These are phyloP conservation scores for Mycena vulgaris DNA, from an alignment of 768 basidiomycete genomes.

Conservation along the genomic window DNA sequence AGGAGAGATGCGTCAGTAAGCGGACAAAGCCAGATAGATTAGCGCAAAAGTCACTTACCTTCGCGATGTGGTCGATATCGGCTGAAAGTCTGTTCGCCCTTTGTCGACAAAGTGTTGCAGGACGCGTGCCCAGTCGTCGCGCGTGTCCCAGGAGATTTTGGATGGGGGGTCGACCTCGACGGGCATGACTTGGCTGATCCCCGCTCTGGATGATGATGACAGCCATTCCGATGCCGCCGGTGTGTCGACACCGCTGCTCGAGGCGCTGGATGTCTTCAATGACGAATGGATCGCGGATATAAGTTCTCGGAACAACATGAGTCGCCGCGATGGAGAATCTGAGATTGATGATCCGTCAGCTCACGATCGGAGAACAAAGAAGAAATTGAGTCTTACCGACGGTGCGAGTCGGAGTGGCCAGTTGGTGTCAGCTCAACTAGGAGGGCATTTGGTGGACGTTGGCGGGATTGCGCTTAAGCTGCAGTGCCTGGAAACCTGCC, in stretches of 20 bases:
- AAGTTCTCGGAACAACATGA: constrained; percentile 79
- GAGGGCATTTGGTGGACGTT: constrained; percentile 84
- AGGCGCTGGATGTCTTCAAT: constrained; percentile 83
- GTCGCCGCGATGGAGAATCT: constrained; percentile 81
- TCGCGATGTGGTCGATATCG: constrained; percentile 83
- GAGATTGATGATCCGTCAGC: constrained; percentile 27
- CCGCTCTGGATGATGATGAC: constrained; percentile 86
- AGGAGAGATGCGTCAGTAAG: constrained; percentile 24
- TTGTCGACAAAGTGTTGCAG: constrained; percentile 80
- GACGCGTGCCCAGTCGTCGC: constrained; percentile 81
- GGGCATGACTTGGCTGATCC: constrained; percentile 87
- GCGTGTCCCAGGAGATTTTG: constrained; percentile 82
- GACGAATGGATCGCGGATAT: constrained; percentile 83
- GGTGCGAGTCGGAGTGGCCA: constrained; percentile 70
- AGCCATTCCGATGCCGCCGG: constrained; percentile 84
- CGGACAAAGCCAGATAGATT: too few species aligned
- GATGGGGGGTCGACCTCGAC: constrained; percentile 87
- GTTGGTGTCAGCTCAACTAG: constrained; percentile 78
- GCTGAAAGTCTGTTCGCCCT: constrained; percentile 84
- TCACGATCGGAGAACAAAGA: constrained; percentile 37
- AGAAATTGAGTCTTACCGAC: constrained; percentile 67
- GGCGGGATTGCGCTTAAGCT: constrained; percentile 83
- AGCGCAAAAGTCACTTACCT: constrained; percentile 66
- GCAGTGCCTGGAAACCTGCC: constrained; percentile 90
- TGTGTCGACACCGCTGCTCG: constrained; percentile 83